Percentiles rank a stretch among this genome's conserved stretches.
Conservation (phyloP, 192 early-diverging fungal genomes). For the Jimgerdemannia lactiflua region DNA sequence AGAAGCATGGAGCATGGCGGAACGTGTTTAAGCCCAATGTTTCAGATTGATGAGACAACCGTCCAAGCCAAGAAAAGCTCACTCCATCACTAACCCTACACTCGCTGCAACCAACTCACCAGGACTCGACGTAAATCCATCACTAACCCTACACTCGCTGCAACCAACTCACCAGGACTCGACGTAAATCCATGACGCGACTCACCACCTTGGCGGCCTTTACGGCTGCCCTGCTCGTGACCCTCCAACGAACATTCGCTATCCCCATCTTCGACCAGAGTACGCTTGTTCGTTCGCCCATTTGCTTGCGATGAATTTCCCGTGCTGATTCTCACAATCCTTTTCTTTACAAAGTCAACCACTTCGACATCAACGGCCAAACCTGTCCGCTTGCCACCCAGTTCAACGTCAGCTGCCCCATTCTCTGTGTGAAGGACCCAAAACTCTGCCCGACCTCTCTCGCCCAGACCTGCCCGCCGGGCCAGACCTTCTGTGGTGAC, state of each 20-base stretch:
- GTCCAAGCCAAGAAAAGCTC: too few species aligned
- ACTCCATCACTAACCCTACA: too few species aligned
- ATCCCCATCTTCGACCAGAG: neutral
- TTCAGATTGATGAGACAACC: too few species aligned
- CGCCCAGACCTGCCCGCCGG: slow-evolving; percentile 30
- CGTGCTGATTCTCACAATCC: neutral
- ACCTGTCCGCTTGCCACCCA: slow-evolving; percentile 47
- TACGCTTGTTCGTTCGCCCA: neutral
- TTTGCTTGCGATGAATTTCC: neutral
- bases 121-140: too few species aligned
- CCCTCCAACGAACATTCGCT: neutral
- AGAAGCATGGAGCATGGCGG: too few species aligned
- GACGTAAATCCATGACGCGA: neutral
- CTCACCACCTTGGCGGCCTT: neutral
- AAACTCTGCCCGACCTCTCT: slow-evolving; percentile 45
- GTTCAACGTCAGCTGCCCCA: slow-evolving; percentile 44
- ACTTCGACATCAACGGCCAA: slow-evolving; percentile 43
- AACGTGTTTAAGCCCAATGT: too few species aligned
- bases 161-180: neutral
- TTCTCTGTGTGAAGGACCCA: slow-evolving; percentile 47
- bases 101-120: too few species aligned
- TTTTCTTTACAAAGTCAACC: slow-evolving; percentile 31
- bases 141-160: too few species aligned
- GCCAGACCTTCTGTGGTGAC: slow-evolving; percentile 50
- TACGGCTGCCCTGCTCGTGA: neutral